A percentile compares a stretch with the other conserved stretches of the same genome.
phyloP scores from a whole-genome alignment of 2,329 filamentous ascomycete species.

The Metarhizium guizhouense region DNA sequence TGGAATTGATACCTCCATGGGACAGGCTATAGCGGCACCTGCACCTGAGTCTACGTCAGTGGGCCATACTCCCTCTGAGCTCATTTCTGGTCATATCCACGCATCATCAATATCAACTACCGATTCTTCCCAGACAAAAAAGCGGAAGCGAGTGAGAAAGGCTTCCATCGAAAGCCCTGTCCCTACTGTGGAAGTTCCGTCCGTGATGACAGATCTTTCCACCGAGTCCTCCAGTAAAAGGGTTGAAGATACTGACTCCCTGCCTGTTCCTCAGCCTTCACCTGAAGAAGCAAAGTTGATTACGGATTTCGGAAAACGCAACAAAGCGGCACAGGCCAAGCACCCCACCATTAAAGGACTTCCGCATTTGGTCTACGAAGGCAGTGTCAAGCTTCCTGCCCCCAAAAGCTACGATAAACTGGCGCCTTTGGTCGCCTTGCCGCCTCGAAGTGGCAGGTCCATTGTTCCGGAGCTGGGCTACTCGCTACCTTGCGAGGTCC shows the following conservation, averaged over 20 bases:
- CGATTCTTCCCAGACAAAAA: constrained; percentile 24
- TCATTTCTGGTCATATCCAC: not conserved
- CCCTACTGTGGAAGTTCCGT: constrained; percentile 15
- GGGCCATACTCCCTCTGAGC: not conserved
- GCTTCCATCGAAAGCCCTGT: constrained; percentile 15
- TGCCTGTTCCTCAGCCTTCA: constrained; percentile 21
- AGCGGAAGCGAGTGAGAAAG: constrained; percentile 27
- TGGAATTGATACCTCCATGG: not conserved
- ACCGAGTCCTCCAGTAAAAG: constrained; percentile 20
- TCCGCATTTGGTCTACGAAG: constrained; percentile 27
- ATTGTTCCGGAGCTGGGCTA: constrained; percentile 31
- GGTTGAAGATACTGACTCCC: constrained; percentile 24
- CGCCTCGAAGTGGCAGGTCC: constrained; percentile 27
- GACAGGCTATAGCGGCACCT: not conserved
- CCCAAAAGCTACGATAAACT: constrained; percentile 38
- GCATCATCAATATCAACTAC: constrained; percentile 1
- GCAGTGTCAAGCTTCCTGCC: constrained; percentile 30
- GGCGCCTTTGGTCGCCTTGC: constrained; percentile 31
- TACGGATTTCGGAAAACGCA: constrained; percentile 28
- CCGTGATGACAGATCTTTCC: constrained; percentile 17
- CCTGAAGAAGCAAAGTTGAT: constrained; percentile 26
- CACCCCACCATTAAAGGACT: constrained; percentile 30
- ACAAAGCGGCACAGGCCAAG: constrained; percentile 26
- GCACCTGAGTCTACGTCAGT: not conserved
- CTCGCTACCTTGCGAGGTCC: constrained; percentile 33